Evolutionary conservation across 148 eudicot species (phyloP).

Genomic region (Nepenthes mirabilis): DNA sequence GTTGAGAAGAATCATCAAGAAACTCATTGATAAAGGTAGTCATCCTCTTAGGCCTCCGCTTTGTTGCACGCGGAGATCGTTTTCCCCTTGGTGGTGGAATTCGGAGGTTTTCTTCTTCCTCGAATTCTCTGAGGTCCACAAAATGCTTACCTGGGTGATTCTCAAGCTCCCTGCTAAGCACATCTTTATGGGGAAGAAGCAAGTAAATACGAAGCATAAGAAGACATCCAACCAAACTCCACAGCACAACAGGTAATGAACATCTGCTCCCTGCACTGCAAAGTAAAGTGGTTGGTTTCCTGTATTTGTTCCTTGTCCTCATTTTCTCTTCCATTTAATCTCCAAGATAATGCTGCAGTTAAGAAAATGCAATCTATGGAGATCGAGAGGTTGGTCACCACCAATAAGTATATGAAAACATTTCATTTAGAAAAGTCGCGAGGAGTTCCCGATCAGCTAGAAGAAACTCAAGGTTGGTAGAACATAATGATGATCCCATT

Average conservation of each 20-base stretch:
- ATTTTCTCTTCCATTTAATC: slow-evolving; percentile 38
- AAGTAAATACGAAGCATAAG: slow-evolving; percentile 53
- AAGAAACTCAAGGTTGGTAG: not conserved
- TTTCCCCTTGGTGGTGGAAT: slow-evolving; percentile 75
- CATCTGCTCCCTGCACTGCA: slow-evolving; percentile 85
- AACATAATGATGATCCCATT: not conserved
- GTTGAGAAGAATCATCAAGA: slow-evolving; percentile 78
- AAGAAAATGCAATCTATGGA: slow-evolving; percentile 54
- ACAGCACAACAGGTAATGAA: slow-evolving; percentile 34
- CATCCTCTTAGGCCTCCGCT: slow-evolving; percentile 60
- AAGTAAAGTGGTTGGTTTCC: slow-evolving; percentile 78
- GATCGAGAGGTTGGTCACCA: slow-evolving; percentile 2
- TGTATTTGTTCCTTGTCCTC: slow-evolving; percentile 81
- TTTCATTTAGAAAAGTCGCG: not conserved
- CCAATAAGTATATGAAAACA: not conserved
- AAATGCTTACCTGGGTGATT: slow-evolving; percentile 18
- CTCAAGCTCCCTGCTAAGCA: slow-evolving; percentile 15
- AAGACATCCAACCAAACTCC: slow-evolving; percentile 54
- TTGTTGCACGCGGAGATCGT: slow-evolving; percentile 90
- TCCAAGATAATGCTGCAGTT: slow-evolving; percentile 18
- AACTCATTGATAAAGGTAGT: slow-evolving; percentile 79
- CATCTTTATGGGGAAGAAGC: slow-evolving; percentile 28
- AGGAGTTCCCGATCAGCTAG: not conserved
- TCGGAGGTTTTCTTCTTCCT: slow-evolving; percentile 72
- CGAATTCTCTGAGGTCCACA: slow-evolving; percentile 44